phyloP scores from a whole-genome alignment of 2,329 filamentous ascomycete species.

The Fusarium pininemorale region DNA sequence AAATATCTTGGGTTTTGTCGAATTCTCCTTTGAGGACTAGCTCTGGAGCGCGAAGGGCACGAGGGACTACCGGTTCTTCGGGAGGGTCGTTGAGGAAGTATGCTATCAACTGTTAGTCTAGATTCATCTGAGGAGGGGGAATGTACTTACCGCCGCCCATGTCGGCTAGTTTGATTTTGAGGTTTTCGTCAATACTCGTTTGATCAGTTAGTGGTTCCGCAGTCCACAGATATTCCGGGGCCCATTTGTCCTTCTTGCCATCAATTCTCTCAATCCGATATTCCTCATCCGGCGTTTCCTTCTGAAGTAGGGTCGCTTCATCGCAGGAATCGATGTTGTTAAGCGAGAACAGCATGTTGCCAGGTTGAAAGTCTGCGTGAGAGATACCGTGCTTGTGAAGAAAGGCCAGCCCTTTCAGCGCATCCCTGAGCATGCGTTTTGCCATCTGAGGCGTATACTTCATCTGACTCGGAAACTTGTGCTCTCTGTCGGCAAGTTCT shows the following conservation, averaged over 20 bases:
- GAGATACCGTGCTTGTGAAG: background rate
- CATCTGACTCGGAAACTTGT: too few species aligned
- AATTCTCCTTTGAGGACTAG: background rate
- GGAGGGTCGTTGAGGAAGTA: background rate
- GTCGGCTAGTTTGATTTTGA: constrained; percentile 5
- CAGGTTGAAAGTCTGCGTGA: constrained; percentile 10
- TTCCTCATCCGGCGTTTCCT: fast-evolving
- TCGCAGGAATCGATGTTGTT: background rate
- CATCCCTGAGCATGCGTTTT: constrained; percentile 1
- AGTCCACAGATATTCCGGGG: background rate
- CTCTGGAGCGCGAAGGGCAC: background rate
- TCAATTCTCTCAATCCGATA: background rate
- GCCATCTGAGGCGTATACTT: background rate
- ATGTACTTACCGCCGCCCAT: constrained; percentile 7
- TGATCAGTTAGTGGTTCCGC: background rate
- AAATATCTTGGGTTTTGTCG: background rate
- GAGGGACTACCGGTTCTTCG: fast-evolving
- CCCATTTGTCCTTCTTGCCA: constrained; percentile 8
- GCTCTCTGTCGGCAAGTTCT: too few species aligned
- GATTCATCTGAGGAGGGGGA: fast-evolving
- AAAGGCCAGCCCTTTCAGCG: background rate
- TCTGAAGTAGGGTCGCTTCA: fast-evolving
- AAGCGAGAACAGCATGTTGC: background rate
- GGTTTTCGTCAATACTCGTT: background rate
- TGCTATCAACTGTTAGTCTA: background rate